These are phyloP conservation scores for Curvularia verruculosa DNA, from an alignment of 2,329 filamentous ascomycete species.

Conservation along the genomic window DNA sequence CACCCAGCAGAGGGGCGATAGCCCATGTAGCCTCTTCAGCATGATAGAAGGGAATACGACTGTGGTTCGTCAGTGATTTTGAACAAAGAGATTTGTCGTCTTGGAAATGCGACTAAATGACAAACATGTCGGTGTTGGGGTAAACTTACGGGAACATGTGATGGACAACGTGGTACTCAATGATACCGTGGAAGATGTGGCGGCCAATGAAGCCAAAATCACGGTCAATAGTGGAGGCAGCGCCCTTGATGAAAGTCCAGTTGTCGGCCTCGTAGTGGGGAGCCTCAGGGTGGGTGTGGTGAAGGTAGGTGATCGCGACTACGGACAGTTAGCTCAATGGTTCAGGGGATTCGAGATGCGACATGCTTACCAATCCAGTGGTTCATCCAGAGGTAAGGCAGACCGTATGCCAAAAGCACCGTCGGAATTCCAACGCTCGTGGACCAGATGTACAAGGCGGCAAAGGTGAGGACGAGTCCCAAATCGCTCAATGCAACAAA, in stretches of 20 bases:
- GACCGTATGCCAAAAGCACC: slow-evolving; percentile 64
- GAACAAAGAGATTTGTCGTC: background rate
- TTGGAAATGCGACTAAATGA: background rate
- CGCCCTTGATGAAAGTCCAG: slow-evolving; percentile 69
- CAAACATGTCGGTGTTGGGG: background rate
- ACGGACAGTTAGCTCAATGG: background rate
- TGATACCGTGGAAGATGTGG: slow-evolving; percentile 71
- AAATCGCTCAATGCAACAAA: slow-evolving; percentile 28
- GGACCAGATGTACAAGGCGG: slow-evolving; percentile 59
- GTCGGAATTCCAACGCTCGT: slow-evolving; percentile 63
- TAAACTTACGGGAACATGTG: slow-evolving; percentile 61
- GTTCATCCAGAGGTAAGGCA: slow-evolving; percentile 73
- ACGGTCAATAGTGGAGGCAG: slow-evolving; percentile 67
- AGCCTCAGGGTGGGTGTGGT: slow-evolving; percentile 68
- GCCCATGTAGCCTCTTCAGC: slow-evolving; percentile 35
- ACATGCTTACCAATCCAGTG: slow-evolving; percentile 62
- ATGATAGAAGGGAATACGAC: slow-evolving; percentile 39
- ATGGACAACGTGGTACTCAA: slow-evolving; percentile 68
- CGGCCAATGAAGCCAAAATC: slow-evolving; percentile 68
- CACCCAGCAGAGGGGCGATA: slow-evolving; percentile 31
- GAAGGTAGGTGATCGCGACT: slow-evolving; percentile 76
- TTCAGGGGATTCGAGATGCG: background rate
- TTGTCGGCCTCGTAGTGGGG: slow-evolving; percentile 64
- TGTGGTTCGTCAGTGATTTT: slow-evolving; percentile 15
- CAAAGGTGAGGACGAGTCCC: slow-evolving; percentile 29